Evolutionary conservation across 768 basidiomycete genomes (phyloP), one percentile per base, ranked within the genome.

Genomic region (Leccinum sublutescens): DNA sequence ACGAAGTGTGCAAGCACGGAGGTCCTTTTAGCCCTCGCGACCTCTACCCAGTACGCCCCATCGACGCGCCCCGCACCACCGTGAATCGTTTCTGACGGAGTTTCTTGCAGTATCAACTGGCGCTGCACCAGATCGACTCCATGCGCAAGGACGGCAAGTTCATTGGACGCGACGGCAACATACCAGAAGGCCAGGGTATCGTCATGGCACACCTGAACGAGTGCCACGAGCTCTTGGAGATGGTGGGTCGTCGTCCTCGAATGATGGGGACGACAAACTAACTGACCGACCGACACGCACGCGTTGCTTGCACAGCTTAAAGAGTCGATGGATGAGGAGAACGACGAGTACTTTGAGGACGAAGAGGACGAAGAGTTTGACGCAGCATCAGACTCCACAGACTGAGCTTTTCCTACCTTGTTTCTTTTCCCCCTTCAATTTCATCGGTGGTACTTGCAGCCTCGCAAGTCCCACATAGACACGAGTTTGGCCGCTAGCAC

Each of bases 121-220:
- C 93, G 10, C 78, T 96, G 50, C 91, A 95, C 73, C 95, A 98
- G 77, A 96, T 98, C 64, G 96, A 98, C 72, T 88, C 87, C 0
- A 78, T 97, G 78, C 83, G 95, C 49, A 88, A 87, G 73, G 97
- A 99, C 60, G 97, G 96, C 45, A 94, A 91, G 68, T 98, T 98
- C 68, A 77, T 95, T 25, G 91, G 93, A 23, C 79, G 83, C 17
- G 95, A 97, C 66, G 95, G 96, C 1, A 78, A 81, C 27, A 85
- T 98, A 64, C 96, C 96, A 1, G 96, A 98, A 72, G 96, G 96
- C 2, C 96, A 98, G 71, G 96, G 93, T 14, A 93, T 96, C 65
- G 82, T 98, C 55, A 94, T 94, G 81, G 95, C 96, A 4, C 94
- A 98, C 73, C 77, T 98, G 53, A 95, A 89, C 63, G 96, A 98